Evolutionary conservation across 345 rosid species (phyloP).

Genomic region (Physaria fendleri): DNA sequence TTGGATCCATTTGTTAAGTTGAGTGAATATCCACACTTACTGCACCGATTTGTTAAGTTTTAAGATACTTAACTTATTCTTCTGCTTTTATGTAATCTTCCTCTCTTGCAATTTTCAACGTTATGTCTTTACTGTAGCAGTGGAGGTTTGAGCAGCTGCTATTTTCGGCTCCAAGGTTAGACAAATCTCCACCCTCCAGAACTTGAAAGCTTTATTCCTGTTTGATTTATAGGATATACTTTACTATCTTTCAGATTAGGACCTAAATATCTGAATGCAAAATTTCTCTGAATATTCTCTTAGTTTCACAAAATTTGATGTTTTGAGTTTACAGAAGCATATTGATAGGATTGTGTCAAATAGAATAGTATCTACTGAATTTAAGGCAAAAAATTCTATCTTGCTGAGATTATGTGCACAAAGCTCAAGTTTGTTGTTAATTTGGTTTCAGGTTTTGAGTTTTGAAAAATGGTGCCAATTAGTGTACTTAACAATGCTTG

Average conservation of each 20-base stretch:
- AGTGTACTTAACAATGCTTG: background rate
- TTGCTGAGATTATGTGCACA: background rate
- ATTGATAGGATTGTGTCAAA: background rate
- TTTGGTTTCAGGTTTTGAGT: background rate
- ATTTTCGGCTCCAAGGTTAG: conserved; percentile 19
- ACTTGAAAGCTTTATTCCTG: background rate
- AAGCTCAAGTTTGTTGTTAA: background rate
- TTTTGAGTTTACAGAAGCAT: too few species aligned
- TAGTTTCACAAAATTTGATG: too few species aligned
- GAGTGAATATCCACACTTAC: too few species aligned
- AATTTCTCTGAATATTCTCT: too few species aligned
- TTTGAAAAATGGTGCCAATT: background rate
- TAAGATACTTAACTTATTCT: too few species aligned
- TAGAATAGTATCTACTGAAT: background rate
- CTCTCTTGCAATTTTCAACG: background rate
- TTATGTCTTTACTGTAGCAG: too few species aligned
- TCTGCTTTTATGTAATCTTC: too few species aligned
- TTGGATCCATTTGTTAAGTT: too few species aligned
- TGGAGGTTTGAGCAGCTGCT: conserved; percentile 15
- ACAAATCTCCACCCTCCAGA: background rate
- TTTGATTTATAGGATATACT: background rate
- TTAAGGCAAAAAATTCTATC: background rate
- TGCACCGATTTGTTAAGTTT: too few species aligned
- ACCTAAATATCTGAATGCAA: background rate
- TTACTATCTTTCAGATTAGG: background rate